phyloP scores from a whole-genome alignment of 2,329 filamentous ascomycete species.

The Alternaria arborescens region DNA sequence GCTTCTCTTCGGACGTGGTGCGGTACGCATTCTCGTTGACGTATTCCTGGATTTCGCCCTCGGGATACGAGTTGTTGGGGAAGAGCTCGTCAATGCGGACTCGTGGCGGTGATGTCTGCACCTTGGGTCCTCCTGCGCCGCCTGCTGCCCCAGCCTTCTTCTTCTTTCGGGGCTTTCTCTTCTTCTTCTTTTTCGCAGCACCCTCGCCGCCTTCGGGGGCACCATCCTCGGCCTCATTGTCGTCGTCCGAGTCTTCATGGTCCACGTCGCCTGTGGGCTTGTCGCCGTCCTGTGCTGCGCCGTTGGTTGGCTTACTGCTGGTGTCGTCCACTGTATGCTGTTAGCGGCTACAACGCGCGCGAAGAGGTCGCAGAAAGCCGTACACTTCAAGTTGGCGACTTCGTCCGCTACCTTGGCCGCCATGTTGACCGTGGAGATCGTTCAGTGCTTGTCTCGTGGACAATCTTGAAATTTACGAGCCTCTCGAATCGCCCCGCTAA shows the following conservation, averaged over 20 bases:
- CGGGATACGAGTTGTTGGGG: constrained; percentile 74
- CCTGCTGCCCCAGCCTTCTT: constrained; percentile 60
- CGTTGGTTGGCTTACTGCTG: constrained; percentile 43
- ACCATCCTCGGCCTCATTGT: constrained; percentile 62
- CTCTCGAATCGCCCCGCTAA: constrained; percentile 20
- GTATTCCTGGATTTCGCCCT: constrained; percentile 82
- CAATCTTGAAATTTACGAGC: constrained; percentile 26
- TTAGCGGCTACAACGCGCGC: constrained; percentile 11
- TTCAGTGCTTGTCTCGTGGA: constrained; percentile 10
- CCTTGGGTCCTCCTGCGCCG: constrained; percentile 62
- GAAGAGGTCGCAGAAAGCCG: constrained; percentile 9
- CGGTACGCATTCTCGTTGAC: constrained; percentile 78
- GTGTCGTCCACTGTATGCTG: constrained; percentile 46
- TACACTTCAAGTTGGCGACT: constrained; percentile 51
- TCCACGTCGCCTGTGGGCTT: constrained; percentile 58
- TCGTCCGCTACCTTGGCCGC: constrained; percentile 50
- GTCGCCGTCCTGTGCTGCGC: constrained; percentile 40
- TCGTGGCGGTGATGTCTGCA: constrained; percentile 79
- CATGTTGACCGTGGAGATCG: constrained; percentile 39
- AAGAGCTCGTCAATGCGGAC: constrained; percentile 78
- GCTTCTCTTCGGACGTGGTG: constrained; percentile 85
- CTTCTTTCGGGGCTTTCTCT: constrained; percentile 80
- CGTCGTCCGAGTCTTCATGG: constrained; percentile 64
- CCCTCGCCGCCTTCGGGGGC: constrained; percentile 46
- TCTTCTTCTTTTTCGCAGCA: constrained; percentile 79